A percentile compares a stretch with the other conserved stretches of the same genome.
phyloP scores from a whole-genome alignment of 805 yeast species.

The Kuraishia cidri region DNA sequence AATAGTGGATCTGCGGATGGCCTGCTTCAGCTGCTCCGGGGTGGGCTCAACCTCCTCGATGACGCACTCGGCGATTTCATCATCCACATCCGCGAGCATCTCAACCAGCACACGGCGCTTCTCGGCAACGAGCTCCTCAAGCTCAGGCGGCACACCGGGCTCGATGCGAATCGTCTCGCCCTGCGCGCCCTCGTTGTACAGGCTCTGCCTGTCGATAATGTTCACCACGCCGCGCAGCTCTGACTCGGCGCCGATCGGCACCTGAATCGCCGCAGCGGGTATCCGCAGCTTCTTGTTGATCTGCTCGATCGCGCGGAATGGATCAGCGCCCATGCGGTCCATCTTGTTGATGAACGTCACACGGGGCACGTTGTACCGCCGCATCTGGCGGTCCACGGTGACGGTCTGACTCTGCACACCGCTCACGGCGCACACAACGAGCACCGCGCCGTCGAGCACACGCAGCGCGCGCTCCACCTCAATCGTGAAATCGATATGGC shows the following conservation, averaged over 20 bases:
- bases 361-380: conserved; percentile 95
- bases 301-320: conserved; percentile 91
- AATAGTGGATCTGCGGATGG: conserved; percentile 92
- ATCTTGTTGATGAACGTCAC: conserved; percentile 94
- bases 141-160: conserved; percentile 65
- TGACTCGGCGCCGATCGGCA: conserved; percentile 92
- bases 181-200: conserved; percentile 83
- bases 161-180: conserved; percentile 72
- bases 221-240: conserved; percentile 85
- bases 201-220: conserved; percentile 77
- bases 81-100: conserved; percentile 96
- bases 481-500: conserved; percentile 97
- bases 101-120: conserved; percentile 82
- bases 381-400: conserved; percentile 98
- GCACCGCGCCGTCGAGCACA: conserved; percentile 95
- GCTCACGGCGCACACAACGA: conserved; percentile 96
- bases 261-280: conserved; percentile 96
- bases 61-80: conserved; percentile 89
- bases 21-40: conserved; percentile 72
- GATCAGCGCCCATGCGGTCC: conserved; percentile 99
- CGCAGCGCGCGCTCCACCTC: conserved; percentile 98
- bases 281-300: conserved; percentile 79
- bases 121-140: conserved; percentile 79
- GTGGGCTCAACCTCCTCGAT: conserved; percentile 88
- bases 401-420: conserved; percentile 99